Evolutionary conservation across 345 rosid species (phyloP).

Genomic region (Cardiospermum halicacabum): DNA sequence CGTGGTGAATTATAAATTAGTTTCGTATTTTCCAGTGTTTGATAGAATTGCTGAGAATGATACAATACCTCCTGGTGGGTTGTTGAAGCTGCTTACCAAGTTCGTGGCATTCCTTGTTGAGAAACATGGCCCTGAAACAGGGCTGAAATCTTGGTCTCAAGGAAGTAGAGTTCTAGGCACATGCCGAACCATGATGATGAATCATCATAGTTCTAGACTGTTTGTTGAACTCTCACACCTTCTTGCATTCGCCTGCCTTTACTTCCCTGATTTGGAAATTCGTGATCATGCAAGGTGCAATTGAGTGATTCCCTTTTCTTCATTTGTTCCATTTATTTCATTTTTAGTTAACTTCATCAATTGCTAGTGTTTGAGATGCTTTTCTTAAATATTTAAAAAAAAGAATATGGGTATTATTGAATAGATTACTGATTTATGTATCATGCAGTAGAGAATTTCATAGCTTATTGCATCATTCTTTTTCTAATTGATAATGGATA

Average conservation of each 20-base stretch:
- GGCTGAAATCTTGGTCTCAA: conserved; percentile 74
- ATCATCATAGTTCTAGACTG: conserved; percentile 81
- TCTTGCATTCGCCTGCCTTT: conserved; percentile 78
- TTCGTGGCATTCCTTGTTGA: conserved; percentile 61
- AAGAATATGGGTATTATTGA: not conserved
- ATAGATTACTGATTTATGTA: not conserved
- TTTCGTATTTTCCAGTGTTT: conserved; percentile 70
- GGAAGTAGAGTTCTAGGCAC: conserved; percentile 92
- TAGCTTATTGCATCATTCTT: not conserved
- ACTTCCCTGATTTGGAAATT: conserved; percentile 92
- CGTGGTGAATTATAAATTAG: conserved; percentile 43
- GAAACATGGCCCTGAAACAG: conserved; percentile 60
- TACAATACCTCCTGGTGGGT: conserved; percentile 64
- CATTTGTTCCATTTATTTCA: not conserved
- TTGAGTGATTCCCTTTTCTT: conserved; percentile 5
- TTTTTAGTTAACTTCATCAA: conserved; percentile 3
- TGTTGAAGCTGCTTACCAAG: conserved; percentile 60
- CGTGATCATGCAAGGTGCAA: conserved; percentile 87
- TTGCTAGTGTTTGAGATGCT: not conserved
- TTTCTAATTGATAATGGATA: conserved; percentile 20
- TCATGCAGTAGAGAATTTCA: not conserved
- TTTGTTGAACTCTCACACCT: conserved; percentile 78
- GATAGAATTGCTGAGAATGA: conserved; percentile 71
- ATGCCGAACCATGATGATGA: conserved; percentile 80
- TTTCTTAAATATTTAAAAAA: not conserved